Percentiles rank a stretch among this genome's conserved stretches.
These are phyloP conservation scores for Abrus precatorius DNA, from an alignment of 306 rosid species.

Conservation along the genomic window DNA sequence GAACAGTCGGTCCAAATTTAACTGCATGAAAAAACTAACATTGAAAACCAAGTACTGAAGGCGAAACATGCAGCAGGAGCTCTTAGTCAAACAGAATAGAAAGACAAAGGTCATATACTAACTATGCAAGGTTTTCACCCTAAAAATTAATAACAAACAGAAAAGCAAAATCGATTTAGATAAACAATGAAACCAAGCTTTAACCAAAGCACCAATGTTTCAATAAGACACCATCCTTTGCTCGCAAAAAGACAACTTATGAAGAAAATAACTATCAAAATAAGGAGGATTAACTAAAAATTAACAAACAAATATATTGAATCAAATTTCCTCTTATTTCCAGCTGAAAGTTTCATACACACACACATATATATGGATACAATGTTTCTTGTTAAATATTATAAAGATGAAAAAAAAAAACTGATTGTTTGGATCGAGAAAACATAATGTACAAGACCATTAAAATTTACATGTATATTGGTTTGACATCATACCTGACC, in stretches of 20 bases:
- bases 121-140: not conserved
- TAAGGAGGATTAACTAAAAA: not conserved
- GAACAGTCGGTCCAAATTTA: slow-evolving; percentile 8
- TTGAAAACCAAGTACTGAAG: slow-evolving; percentile 3
- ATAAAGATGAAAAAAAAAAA: not conserved
- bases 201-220: not conserved
- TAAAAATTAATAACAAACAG: not conserved
- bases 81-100: slow-evolving; percentile 9
- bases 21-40: not conserved
- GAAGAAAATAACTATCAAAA: slow-evolving; percentile 4
- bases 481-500: slow-evolving; percentile 48
- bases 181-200: not conserved
- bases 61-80: not conserved
- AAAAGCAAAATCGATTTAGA: not conserved
- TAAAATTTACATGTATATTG: not conserved
- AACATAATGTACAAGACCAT: slow-evolving; percentile 1
- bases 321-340: not conserved
- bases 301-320: slow-evolving; percentile 8
- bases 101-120: not conserved
- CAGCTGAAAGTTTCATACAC: not conserved
- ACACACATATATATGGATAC: not conserved
- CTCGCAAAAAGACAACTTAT: not conserved
- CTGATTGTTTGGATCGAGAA: not conserved
- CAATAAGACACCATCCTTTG: slow-evolving; percentile 1
- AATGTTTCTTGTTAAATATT: slow-evolving; percentile 6